Base-by-base conservation (phyloP, 805 yeast genomes). In the Groenewaldozyma tartarivorans region DNA sequence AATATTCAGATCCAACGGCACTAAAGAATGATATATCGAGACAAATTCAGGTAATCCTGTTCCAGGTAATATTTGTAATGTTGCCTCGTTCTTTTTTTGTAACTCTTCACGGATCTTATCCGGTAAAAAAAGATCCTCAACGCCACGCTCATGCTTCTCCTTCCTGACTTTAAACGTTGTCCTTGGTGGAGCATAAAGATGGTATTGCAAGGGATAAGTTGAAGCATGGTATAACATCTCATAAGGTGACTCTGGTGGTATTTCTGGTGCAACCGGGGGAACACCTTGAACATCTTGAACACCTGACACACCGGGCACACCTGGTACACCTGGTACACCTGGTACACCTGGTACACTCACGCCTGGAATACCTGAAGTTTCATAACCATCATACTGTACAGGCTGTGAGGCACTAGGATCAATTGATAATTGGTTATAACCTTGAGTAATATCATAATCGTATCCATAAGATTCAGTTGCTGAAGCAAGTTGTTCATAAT, bases 101-200 rank as follows among this genome's bases (percentile, higher is more conserved):
- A 90, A 66, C 2, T 69, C 63, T 54, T 83, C 87, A 51, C 96
- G 71, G 36, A 90, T 54, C 37, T 80, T 71, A 50, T 74, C 74
- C 6, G 87, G 76, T 7, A 90, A 72, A 56, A 88, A 88, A 53
- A 92, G 67, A 43, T 71, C 72, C 41, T 74, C 74, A 2, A 79
- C 74, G 24, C 75, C 76, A 33, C 86, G 72, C 61, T 87, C 88
- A 56, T 87, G 77, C 1, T 84, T 75, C 36, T 79, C 58, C 54
- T 80, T 78, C 5, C 38, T 22, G 5, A 41, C 36, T 9, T 41
- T 31, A 3, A 37, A 22, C 24, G 87, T 88, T 6, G 96, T 90
- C n/a, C n/a, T n/a, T 22, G 76, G 72, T 2, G 96, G 96, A 0
- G 96, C 92, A 61, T 90, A 88, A 31, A 86, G 62, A 61, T 88